Base-by-base conservation (phyloP, 768 basidiomycete species). In the Mycena latifolia region DNA sequence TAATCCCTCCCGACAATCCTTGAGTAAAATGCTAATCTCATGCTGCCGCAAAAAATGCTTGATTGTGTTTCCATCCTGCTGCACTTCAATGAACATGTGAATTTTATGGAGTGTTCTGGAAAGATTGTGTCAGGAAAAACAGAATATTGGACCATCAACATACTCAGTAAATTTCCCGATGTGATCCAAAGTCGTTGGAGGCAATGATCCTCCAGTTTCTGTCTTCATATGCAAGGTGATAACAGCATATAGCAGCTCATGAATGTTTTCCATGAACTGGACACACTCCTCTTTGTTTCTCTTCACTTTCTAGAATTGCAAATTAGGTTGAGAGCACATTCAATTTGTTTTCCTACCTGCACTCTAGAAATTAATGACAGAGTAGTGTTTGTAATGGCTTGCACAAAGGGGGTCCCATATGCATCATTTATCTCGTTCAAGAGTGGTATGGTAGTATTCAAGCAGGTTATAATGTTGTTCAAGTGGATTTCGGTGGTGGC, bases 241-340 rank as follows among this genome's bases (percentile, higher is more conserved):
- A 20, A 56, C 41, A 31, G 55, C 28, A 33, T 24, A 46, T 0
- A 56, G 20, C 12, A 56, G 14, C 15, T 9, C 28, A 14, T 56
- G 55, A 8, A 56, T 56, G n/a, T 46, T 45, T 12, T 56, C 55
- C 43, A 56, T 12, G 31, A 56, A 43, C 45, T 56, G 43, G 25
- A 22, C 27, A 46, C 43, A 56, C 31, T 56, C 43, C 4, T 24
- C 22, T 33, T 46, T 56, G 3, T 56, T 56, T 9, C 15, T 20
- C 22, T 56, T 56, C 14, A 46, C 45, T 46, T 56, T 46, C 55
- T 56, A 18, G 3, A 28, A 28, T 17, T 18, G 11, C n/a, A n/a
- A n/a, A 4, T 25, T 17, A 37, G 20, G 0, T 22, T 15, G 14
- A 25, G 2, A 47, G 12, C 15, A 47, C 27, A 47, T 14, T 12